Conservation (phyloP, 768 basidiomycete species). For the Mycena venus region DNA sequence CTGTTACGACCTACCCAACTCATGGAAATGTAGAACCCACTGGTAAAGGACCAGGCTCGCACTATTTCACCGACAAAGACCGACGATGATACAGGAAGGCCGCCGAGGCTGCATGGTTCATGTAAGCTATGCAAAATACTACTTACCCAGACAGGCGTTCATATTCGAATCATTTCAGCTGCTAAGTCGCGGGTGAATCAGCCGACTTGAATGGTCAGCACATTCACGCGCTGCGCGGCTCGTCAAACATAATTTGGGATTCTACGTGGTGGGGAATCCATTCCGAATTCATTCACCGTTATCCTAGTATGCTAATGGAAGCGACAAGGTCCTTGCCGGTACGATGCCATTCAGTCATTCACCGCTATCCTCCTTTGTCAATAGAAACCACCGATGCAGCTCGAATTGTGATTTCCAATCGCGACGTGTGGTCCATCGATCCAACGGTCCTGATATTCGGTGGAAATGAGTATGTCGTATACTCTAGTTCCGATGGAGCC, state of each 20-base stretch:
- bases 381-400: not conserved
- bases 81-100: conserved; percentile 19
- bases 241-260: conserved; percentile 48
- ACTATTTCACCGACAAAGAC: not conserved
- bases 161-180: conserved; percentile 33
- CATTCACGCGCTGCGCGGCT: conserved; percentile 47
- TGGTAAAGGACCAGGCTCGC: not conserved
- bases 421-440: conserved; percentile 53
- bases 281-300: conserved; percentile 15
- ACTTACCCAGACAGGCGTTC: too few relatives aligned
- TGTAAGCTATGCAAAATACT: conserved; percentile 34
- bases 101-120: conserved; percentile 46
- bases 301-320: too few relatives aligned
- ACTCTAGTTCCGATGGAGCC: conserved; percentile 49
- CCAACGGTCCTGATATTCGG: conserved; percentile 44
- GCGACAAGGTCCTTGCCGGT: too few relatives aligned
- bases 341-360: too few relatives aligned
- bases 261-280: conserved; percentile 48
- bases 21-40: not conserved
- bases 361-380: not conserved
- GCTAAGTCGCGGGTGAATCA: conserved; percentile 48
- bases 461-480: conserved; percentile 44
- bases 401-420: conserved; percentile 46
- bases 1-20: too few relatives aligned
- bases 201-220: conserved; percentile 50